phyloP scores from a whole-genome alignment of 345 rosid species.

The Eutrema japonicum region DNA sequence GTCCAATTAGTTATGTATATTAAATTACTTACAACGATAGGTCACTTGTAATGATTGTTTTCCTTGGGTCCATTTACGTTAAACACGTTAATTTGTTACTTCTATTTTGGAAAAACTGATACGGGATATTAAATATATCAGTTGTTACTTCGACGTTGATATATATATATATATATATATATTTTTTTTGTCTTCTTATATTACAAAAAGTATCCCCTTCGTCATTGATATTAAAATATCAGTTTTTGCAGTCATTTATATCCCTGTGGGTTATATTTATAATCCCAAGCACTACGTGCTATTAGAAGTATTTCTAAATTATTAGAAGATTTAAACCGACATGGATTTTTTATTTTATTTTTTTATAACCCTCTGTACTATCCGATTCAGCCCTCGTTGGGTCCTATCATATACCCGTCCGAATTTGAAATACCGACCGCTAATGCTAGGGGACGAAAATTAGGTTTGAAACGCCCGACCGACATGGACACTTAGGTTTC shows the following conservation, averaged over 20 bases:
- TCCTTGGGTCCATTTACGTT: slow-evolving; percentile 27
- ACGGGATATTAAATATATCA: neutral
- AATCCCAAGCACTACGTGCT: neutral
- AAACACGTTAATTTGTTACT: slow-evolving; percentile 21
- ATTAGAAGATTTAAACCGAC: slow-evolving; percentile 21
- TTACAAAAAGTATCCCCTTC: neutral
- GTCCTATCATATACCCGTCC: too few species aligned
- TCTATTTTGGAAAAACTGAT: slow-evolving; percentile 11
- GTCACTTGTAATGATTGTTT: slow-evolving; percentile 35
- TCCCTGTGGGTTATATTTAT: neutral
- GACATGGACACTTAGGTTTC: slow-evolving; percentile 13
- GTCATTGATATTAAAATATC: neutral
- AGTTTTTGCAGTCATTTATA: slow-evolving; percentile 7
- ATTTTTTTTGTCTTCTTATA: neutral
- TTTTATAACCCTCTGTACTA: too few species aligned
- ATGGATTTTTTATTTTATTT: neutral
- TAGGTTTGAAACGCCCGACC: neutral
- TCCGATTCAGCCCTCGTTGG: too few species aligned
- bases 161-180: neutral
- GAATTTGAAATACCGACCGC: too few species aligned
- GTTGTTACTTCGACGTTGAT: neutral
- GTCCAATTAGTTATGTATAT: slow-evolving; percentile 3
- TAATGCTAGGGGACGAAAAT: too few species aligned
- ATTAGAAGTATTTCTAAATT: neutral
- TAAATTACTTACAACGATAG: slow-evolving; percentile 11